phyloP scores from a whole-genome alignment of 2,329 filamentous ascomycete genomes.

The Chaetomiaceae sp. region DNA sequence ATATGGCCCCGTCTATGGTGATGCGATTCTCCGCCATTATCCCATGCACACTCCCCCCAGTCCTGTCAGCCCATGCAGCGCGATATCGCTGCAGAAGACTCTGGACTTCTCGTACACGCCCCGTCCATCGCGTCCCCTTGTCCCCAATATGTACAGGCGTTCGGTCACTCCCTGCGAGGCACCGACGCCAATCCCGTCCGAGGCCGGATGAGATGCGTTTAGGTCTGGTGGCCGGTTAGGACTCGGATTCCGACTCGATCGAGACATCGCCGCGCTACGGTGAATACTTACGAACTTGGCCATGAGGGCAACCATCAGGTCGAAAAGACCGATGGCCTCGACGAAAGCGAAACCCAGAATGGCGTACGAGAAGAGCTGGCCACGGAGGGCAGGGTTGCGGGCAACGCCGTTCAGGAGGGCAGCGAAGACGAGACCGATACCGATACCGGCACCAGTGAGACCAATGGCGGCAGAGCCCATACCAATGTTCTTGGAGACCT shows the following conservation, averaged over 20 bases:
- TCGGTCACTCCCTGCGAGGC: constrained; percentile 21
- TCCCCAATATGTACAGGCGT: constrained; percentile 28
- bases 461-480: constrained; percentile 87
- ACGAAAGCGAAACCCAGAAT: constrained; percentile 95
- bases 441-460: constrained; percentile 89
- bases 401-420: constrained; percentile 83
- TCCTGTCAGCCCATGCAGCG: constrained; percentile 19
- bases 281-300: constrained; percentile 73
- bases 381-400: constrained; percentile 91
- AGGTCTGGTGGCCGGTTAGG: constrained; percentile 25
- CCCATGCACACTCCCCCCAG: constrained; percentile 25
- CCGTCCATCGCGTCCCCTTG: constrained; percentile 16
- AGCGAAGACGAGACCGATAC: constrained; percentile 93
- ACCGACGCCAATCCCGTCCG: constrained; percentile 22
- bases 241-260: background rate
- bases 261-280: background rate
- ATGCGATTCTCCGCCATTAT: constrained; percentile 29
- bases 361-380: constrained; percentile 94
- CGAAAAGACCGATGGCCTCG: constrained; percentile 86
- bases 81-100: constrained; percentile 17
- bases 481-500: constrained; percentile 87
- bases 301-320: constrained; percentile 90
- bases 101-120: constrained; percentile 26
- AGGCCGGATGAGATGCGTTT: constrained; percentile 24
- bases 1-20: constrained; percentile 29